Evolutionary conservation across 2,329 filamentous ascomycete genomes (phyloP).

Genomic region (Delphinella strobiligena): DNA sequence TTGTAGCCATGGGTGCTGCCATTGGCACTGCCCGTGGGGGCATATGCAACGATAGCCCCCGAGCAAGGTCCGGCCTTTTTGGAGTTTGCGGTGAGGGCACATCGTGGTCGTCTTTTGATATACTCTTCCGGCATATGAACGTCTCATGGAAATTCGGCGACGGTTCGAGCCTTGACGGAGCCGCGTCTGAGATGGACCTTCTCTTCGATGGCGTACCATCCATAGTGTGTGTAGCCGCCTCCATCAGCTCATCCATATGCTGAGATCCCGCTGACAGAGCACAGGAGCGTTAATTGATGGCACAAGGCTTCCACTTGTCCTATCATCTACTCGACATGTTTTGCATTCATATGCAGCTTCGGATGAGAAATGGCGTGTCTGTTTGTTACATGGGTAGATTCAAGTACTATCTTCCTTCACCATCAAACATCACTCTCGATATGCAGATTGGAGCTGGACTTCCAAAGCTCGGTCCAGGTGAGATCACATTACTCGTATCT

Average conservation of each 20-base stretch:
- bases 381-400: neutral
- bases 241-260: slow-evolving; percentile 6
- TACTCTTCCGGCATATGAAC: slow-evolving; percentile 16
- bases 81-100: slow-evolving; percentile 45
- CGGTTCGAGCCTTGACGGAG: slow-evolving; percentile 24
- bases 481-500: neutral
- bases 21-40: slow-evolving; percentile 40
- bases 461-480: neutral
- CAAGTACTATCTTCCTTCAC: slow-evolving; percentile 1
- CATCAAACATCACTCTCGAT: neutral
- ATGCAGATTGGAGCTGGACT: neutral
- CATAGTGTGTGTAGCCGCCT: no score
- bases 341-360: no score
- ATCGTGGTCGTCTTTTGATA: slow-evolving; percentile 34
- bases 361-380: no score
- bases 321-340: neutral
- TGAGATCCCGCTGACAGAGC: neutral
- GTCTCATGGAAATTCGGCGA: slow-evolving; percentile 34
- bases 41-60: slow-evolving; percentile 60
- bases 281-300: neutral
- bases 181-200: slow-evolving; percentile 32
- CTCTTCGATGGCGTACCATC: slow-evolving; percentile 27
- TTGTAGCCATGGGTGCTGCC: slow-evolving; percentile 35
- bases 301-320: neutral
- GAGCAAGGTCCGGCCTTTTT: slow-evolving; percentile 49